Percentiles rank a stretch among this genome's conserved stretches.
These are phyloP conservation scores for Peniophora sp. DNA, from an alignment of 1,284 basidiomycete species.

Conservation along the genomic window DNA sequence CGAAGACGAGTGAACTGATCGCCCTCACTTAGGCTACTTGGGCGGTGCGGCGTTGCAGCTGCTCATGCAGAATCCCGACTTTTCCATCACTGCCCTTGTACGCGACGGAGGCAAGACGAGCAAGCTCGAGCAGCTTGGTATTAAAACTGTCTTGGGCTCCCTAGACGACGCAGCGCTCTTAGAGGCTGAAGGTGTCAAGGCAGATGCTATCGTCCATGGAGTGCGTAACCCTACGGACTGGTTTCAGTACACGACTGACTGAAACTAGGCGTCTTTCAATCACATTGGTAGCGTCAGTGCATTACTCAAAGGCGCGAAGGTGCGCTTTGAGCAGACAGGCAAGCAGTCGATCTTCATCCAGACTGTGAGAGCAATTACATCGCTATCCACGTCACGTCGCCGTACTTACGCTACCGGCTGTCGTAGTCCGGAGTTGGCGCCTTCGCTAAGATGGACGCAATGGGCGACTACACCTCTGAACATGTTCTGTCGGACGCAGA, in stretches of 20 bases:
- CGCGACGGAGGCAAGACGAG: not conserved
- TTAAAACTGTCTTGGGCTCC: not conserved
- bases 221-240: not conserved
- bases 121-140: slow-evolving; percentile 4
- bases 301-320: slow-evolving; percentile 38
- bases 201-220: not conserved
- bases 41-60: not conserved
- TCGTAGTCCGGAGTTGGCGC: slow-evolving; percentile 22
- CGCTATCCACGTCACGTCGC: no score
- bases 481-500: slow-evolving; percentile 4
- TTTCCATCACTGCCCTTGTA: not conserved
- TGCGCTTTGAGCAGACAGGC: slow-evolving; percentile 26
- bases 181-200: not conserved
- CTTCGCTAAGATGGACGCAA: slow-evolving; percentile 28
- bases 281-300: slow-evolving; percentile 31
- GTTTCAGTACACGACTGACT: not conserved
- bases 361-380: slow-evolving; percentile 18
- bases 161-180: slow-evolving; percentile 11
- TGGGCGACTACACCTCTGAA: slow-evolving; percentile 12
- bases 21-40: not conserved
- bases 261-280: not conserved
- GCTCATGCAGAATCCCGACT: slow-evolving; percentile 12
- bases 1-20: no score
- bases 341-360: slow-evolving; percentile 38
- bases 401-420: not conserved